A percentile compares a stretch with the other conserved stretches of the same genome.
Evolutionary conservation across 495 filamentous ascomycete genomes (phyloP).

Genomic region (Annulohypoxylon moriforme): DNA sequence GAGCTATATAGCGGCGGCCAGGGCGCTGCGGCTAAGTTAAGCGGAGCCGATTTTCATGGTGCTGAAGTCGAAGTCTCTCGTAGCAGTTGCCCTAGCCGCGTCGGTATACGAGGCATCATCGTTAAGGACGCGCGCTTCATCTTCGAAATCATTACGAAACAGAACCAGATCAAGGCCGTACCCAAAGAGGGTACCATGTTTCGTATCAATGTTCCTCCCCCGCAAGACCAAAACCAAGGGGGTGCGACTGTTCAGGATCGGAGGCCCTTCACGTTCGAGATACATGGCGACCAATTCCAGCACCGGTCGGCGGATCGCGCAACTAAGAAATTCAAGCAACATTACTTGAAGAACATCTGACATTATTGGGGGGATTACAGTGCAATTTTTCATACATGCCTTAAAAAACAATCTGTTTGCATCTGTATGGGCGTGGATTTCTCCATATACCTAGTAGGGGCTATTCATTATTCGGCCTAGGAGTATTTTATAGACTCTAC

Average conservation of each 20-base stretch:
- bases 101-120: slow-evolving; percentile 87
- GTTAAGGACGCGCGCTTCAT: slow-evolving; percentile 87
- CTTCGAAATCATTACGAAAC: slow-evolving; percentile 83
- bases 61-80: slow-evolving; percentile 85
- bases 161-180: slow-evolving; percentile 74
- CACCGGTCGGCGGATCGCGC: slow-evolving; percentile 84
- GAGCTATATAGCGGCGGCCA: slow-evolving; percentile 58
- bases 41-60: slow-evolving; percentile 89
- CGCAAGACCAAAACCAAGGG: slow-evolving; percentile 33
- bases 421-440: background rate
- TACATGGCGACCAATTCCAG: slow-evolving; percentile 89
- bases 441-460: background rate
- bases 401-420: background rate
- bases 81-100: slow-evolving; percentile 80
- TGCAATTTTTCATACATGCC: background rate
- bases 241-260: slow-evolving; percentile 17
- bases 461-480: too few species aligned
- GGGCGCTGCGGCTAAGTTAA: slow-evolving; percentile 70
- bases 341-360: slow-evolving; percentile 76
- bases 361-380: too few species aligned
- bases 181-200: slow-evolving; percentile 94
- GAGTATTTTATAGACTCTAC: background rate
- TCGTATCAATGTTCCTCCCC: slow-evolving; percentile 74
- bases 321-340: slow-evolving; percentile 89
- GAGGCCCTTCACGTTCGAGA: slow-evolving; percentile 76